These are phyloP conservation scores for Amauroascus niger DNA, from an alignment of 2,329 filamentous ascomycete genomes.

Conservation along the genomic window DNA sequence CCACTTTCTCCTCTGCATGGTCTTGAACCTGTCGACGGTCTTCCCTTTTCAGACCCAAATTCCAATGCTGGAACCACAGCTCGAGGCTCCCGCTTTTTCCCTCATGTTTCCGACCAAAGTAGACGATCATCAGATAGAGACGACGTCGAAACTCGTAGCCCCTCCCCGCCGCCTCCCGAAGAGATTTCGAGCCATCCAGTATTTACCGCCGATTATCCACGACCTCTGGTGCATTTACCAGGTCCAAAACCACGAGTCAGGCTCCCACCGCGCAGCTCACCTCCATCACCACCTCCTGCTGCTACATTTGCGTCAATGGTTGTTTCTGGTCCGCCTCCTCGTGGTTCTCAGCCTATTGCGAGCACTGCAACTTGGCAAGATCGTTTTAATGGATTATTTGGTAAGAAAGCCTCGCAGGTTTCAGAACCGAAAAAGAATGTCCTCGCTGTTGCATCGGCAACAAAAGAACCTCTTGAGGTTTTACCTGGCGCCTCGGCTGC, in stretches of 20 bases:
- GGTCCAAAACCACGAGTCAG: conserved; percentile 64
- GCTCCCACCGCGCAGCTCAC: conserved; percentile 53
- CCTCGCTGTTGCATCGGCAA: conserved; percentile 56
- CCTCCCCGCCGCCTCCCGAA: conserved; percentile 50
- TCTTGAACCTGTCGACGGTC: conserved; percentile 30
- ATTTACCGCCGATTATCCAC: conserved; percentile 41
- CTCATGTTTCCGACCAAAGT: conserved; percentile 31
- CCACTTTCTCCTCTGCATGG: conserved; percentile 26
- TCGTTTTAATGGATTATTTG: conserved; percentile 67
- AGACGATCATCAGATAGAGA: conserved; percentile 28
- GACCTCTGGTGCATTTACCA: conserved; percentile 50
- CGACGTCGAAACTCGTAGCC: conserved; percentile 29
- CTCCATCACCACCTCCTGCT: conserved; percentile 37
- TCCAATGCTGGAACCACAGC: conserved; percentile 29
- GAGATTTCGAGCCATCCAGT: conserved; percentile 47
- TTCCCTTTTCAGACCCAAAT: conserved; percentile 30
- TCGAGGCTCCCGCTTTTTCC: conserved; percentile 43
- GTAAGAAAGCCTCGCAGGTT: conserved; percentile 47
- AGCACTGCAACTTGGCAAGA: conserved; percentile 60
- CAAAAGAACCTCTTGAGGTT: conserved; percentile 57
- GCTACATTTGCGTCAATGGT: conserved; percentile 39
- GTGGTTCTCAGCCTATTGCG: conserved; percentile 35
- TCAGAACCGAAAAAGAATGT: conserved; percentile 43
- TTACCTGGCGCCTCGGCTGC: conserved; percentile 44
- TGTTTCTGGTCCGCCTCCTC: conserved; percentile 32